Conservation (phyloP, 2,329 filamentous ascomycete genomes). For the Xylaria sp. region DNA sequence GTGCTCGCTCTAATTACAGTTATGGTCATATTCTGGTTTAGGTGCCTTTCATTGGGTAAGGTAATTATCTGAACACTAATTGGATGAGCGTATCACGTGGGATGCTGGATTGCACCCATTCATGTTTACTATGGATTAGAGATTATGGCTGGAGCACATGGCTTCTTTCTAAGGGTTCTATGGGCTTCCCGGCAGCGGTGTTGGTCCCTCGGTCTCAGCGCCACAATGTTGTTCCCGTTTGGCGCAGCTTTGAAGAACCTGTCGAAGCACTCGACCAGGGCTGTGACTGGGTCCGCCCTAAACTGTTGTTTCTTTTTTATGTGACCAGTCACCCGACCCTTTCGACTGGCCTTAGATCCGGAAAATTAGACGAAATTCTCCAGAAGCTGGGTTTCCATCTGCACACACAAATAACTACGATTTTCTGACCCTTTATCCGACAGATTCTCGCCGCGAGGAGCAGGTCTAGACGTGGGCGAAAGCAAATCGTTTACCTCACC, state of each 20-base stretch:
- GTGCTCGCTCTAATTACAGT: no score
- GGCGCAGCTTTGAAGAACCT: no score
- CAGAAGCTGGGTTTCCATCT: not conserved
- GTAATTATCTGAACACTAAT: not conserved
- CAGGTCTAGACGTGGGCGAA: not conserved
- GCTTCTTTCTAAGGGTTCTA: no score
- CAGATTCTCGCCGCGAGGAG: not conserved
- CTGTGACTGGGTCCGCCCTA: no score
- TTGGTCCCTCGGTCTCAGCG: no score
- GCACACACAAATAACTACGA: not conserved
- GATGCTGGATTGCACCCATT: not conserved
- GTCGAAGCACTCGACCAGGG: not conserved
- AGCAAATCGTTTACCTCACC: not conserved
- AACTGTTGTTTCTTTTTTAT: not conserved
- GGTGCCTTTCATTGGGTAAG: constrained; percentile 4
- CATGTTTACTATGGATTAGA: not conserved
- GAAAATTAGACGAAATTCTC: not conserved
- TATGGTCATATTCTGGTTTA: not conserved
- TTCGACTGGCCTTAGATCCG: not conserved
- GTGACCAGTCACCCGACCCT: not conserved
- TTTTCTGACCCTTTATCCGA: not conserved
- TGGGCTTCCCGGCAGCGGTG: no score
- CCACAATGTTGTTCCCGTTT: no score
- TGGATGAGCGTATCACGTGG: constrained; percentile 1
- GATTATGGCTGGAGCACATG: not conserved